Conservation (phyloP, 805 yeast genomes). For the Candida nonsorbophila region DNA sequence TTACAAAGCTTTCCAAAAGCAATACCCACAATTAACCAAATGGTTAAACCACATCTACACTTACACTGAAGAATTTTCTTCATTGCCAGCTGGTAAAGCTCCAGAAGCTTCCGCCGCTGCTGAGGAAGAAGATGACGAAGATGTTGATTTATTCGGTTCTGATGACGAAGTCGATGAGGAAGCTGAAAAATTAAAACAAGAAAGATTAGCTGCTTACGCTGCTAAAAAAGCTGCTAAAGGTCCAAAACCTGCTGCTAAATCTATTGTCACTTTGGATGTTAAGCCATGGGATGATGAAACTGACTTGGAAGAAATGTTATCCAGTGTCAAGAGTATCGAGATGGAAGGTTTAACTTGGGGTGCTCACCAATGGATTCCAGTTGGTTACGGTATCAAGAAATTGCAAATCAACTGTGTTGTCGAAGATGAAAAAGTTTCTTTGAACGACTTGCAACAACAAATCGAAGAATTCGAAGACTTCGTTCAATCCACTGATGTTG, state of each 20-base stretch:
- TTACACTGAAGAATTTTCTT: slow-evolving; percentile 75
- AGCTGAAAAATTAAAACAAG: slow-evolving; percentile 95
- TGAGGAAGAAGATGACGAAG: slow-evolving; percentile 80
- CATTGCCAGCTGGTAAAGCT: slow-evolving; percentile 74
- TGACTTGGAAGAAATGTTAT: slow-evolving; percentile 81
- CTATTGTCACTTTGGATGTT: slow-evolving; percentile 92
- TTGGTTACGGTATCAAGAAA: slow-evolving; percentile 99
- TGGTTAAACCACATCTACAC: slow-evolving; percentile 99
- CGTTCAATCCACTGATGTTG: slow-evolving; percentile 98
- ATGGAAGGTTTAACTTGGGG: slow-evolving; percentile 98
- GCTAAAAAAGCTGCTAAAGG: slow-evolving; percentile 97
- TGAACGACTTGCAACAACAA: slow-evolving; percentile 77
- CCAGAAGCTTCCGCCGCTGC: slow-evolving; percentile 54
- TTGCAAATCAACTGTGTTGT: slow-evolving; percentile 97
- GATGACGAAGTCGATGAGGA: slow-evolving; percentile 91
- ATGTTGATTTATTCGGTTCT: slow-evolving; percentile 92
- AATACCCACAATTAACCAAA: slow-evolving; percentile 93
- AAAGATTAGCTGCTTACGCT: slow-evolving; percentile 96
- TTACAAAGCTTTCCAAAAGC: slow-evolving; percentile 88
- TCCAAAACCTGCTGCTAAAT: slow-evolving; percentile 98
- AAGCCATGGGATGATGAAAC: slow-evolving; percentile 99
- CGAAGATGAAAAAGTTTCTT: slow-evolving; percentile 93
- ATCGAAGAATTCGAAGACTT: slow-evolving; percentile 95
- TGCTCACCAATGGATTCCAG: slow-evolving; percentile 92
- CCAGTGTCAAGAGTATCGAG: slow-evolving; percentile 78